Percentiles rank a stretch among this genome's conserved stretches.
Conservation (phyloP, 2,329 filamentous ascomycete genomes). For the Aspergillus sp. region DNA sequence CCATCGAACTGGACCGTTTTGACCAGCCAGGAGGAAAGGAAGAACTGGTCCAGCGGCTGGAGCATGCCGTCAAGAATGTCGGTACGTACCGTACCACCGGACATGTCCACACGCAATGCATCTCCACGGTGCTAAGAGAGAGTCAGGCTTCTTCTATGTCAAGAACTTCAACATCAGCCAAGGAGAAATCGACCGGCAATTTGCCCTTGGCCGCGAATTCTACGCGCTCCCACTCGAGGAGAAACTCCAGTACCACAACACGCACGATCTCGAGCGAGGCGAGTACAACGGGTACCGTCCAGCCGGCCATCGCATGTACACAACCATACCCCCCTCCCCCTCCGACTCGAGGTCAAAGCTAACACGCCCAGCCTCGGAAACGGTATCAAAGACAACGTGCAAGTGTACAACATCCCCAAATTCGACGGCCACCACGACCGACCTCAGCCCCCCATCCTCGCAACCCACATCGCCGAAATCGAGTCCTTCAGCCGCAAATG, state of each 20-base stretch:
- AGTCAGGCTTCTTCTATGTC: conserved; percentile 65
- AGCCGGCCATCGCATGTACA: conserved; percentile 45
- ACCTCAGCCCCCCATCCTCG: conserved; percentile 53
- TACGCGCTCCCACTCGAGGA: conserved; percentile 62
- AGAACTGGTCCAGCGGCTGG: conserved; percentile 58
- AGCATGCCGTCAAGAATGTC: conserved; percentile 57
- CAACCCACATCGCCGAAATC: conserved; percentile 59
- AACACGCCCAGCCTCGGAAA: conserved; percentile 36
- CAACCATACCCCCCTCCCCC: too few species aligned
- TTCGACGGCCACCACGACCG: conserved; percentile 56
- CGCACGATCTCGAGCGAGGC: conserved; percentile 53
- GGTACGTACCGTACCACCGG: conserved; percentile 28
- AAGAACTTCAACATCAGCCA: conserved; percentile 66
- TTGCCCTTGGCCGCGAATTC: conserved; percentile 63
- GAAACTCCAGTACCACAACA: conserved; percentile 59
- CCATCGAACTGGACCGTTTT: conserved; percentile 61
- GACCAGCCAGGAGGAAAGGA: conserved; percentile 60
- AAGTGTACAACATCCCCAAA: conserved; percentile 66
- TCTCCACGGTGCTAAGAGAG: not conserved
- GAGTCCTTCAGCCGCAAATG: conserved; percentile 56
- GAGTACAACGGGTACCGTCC: conserved; percentile 64
- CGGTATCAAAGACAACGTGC: conserved; percentile 58
- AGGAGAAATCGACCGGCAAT: conserved; percentile 64
- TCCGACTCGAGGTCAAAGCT: too few species aligned
- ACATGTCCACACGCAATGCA: too few species aligned